Evolutionary conservation across 2,329 filamentous ascomycete species (phyloP).

Genomic region (Arthrobotrys conoides): DNA sequence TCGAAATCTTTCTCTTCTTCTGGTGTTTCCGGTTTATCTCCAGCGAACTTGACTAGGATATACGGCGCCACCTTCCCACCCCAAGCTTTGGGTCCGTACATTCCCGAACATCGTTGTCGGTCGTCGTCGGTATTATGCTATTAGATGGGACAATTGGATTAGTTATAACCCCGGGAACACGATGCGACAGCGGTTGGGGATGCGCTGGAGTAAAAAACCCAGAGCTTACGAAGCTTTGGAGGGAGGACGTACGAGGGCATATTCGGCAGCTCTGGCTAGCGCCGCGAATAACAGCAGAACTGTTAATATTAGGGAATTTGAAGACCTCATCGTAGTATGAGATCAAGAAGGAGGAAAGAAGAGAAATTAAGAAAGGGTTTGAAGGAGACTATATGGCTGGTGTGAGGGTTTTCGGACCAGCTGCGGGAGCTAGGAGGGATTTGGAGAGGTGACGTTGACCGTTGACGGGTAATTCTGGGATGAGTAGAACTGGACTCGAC

Average conservation of each 20-base stretch:
- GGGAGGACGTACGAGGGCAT: conserved; percentile 54
- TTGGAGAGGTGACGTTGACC: conserved; percentile 12
- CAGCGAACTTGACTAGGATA: conserved; percentile 70
- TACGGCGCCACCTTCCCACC: conserved; percentile 76
- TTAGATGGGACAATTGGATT: conserved; percentile 25
- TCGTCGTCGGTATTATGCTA: conserved; percentile 74
- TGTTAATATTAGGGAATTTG: conserved; percentile 49
- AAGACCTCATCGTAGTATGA: conserved; percentile 50
- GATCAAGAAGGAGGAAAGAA: not conserved
- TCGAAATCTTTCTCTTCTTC: conserved; percentile 69
- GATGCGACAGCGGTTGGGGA: conserved; percentile 12
- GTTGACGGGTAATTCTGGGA: not conserved
- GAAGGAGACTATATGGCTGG: not conserved
- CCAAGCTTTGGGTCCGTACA: conserved; percentile 80
- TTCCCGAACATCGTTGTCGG: conserved; percentile 77
- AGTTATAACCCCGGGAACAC: not conserved
- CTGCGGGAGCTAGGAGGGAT: conserved; percentile 19
- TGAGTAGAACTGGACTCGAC: not conserved
- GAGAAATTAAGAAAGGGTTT: not conserved
- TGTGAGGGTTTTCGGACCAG: conserved; percentile 17
- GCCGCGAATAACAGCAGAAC: conserved; percentile 59
- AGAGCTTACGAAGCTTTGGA: conserved; percentile 33
- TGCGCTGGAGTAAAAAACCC: not conserved
- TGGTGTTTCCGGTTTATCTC: conserved; percentile 67
- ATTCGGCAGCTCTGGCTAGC: conserved; percentile 61